These are phyloP conservation scores for Lenzites betulinus DNA, from an alignment of 768 basidiomycete species.

Conservation along the genomic window DNA sequence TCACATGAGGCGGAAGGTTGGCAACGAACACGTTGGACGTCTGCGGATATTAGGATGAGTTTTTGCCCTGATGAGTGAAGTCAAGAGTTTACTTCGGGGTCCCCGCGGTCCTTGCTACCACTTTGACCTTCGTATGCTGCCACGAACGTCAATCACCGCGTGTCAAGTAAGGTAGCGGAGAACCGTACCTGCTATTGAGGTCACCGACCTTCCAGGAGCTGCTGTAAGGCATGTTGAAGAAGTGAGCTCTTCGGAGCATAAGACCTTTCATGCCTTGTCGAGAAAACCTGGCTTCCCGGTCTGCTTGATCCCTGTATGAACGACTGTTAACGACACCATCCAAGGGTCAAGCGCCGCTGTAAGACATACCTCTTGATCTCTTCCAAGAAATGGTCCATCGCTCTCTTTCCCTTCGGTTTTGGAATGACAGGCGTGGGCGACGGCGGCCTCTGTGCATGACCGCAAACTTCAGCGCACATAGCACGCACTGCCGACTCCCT, in stretches of 20 bases:
- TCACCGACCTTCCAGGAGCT: slow-evolving; percentile 77
- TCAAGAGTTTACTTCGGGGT: slow-evolving; percentile 57
- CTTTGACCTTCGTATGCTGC: slow-evolving; percentile 88
- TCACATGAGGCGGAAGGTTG: slow-evolving; percentile 85
- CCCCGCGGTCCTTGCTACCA: slow-evolving; percentile 87
- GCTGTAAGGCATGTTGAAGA: slow-evolving; percentile 4
- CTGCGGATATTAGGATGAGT: slow-evolving; percentile 39
- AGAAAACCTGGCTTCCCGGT: slow-evolving; percentile 82
- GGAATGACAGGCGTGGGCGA: slow-evolving; percentile 56
- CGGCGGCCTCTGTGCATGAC: slow-evolving; percentile 43
- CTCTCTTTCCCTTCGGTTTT: slow-evolving; percentile 90
- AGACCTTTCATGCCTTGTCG: slow-evolving; percentile 52
- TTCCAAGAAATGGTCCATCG: slow-evolving; percentile 95
- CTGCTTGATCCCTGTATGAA: slow-evolving; percentile 78
- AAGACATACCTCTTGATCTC: slow-evolving; percentile 84
- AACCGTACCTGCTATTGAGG: slow-evolving; percentile 80
- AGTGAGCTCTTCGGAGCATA: neutral
- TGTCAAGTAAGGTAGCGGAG: too few species aligned
- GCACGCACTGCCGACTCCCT: slow-evolving; percentile 4
- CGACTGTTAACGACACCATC: neutral
- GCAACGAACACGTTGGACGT: slow-evolving; percentile 97
- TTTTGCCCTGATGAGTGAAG: neutral
- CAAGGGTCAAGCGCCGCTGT: neutral
- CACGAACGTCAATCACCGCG: too few species aligned
- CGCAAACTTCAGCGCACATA: neutral